phyloP scores from a whole-genome alignment of 2,329 filamentous ascomycete genomes.

The Aureobasidium lini region DNA sequence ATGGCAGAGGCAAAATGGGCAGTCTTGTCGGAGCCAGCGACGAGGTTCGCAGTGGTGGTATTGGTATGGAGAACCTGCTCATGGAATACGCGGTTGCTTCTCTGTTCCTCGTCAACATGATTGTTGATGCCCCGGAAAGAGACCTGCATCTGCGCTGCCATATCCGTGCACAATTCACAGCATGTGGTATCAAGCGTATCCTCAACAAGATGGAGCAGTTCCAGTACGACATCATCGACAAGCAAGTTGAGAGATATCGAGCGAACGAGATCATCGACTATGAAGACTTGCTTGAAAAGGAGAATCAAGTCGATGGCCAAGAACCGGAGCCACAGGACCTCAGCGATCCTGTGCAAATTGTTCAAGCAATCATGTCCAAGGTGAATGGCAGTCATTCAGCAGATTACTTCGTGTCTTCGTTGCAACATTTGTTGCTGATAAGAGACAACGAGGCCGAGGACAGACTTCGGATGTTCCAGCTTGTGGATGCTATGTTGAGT shows the following conservation, averaged over 20 bases:
- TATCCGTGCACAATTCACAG: constrained; percentile 90
- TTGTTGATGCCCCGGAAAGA: constrained; percentile 81
- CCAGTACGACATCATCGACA: constrained; percentile 97
- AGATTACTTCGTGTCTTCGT: constrained; percentile 90
- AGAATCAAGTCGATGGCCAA: constrained; percentile 79
- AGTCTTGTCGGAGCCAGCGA: constrained; percentile 94
- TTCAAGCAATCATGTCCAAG: constrained; percentile 82
- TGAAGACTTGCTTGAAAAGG: constrained; percentile 88
- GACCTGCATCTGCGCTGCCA: constrained; percentile 90
- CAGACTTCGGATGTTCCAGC: constrained; percentile 87
- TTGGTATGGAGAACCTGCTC: constrained; percentile 95
- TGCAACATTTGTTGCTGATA: constrained; percentile 91
- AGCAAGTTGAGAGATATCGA: constrained; percentile 90
- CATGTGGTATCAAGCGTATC: constrained; percentile 89
- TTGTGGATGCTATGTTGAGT: constrained; percentile 97
- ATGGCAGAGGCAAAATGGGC: constrained; percentile 97
- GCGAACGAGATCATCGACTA: constrained; percentile 97
- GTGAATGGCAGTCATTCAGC: constrained; percentile 77
- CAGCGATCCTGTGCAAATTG: constrained; percentile 86
- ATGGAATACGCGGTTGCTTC: constrained; percentile 99
- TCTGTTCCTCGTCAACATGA: constrained; percentile 91
- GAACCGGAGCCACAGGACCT: constrained; percentile 86
- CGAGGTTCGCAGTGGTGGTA: constrained; percentile 88
- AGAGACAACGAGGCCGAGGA: constrained; percentile 89
- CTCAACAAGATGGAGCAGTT: constrained; percentile 96